Base-by-base conservation (phyloP, 768 basidiomycete species). In the Suillus spraguei region DNA sequence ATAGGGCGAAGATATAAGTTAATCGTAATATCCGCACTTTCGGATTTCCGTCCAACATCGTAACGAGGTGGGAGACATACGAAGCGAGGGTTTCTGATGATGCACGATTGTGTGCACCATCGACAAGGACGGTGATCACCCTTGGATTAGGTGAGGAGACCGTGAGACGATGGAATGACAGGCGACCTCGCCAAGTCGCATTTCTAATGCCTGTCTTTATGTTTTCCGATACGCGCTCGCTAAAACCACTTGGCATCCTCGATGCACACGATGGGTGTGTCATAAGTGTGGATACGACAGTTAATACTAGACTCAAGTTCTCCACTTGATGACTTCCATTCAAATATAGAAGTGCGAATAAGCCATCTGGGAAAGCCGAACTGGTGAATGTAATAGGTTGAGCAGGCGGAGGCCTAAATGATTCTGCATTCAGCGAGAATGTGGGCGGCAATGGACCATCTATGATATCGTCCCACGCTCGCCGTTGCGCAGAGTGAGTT, bases 101-200 rank as follows among this genome's bases (percentile, higher is more conserved):
- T 7, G 92, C 88, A 8, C 87, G 77, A 72, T 99, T 99, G 74
- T 99, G 97, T 0, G 97, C 97, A 4, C 97, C 97, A 70, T 99
- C 97, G 5, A 89, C 90, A 13, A 99, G 82, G 14, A 96, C 67
- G 24, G 74, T 76, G 52, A 66, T 60, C 46, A 68, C 41, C 74
- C 64, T 63, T 67, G 70, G 64, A 83, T 49, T 4, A 68, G 65
- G 65, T 13, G 33, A 60, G 53, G 60, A 59, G 22, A 39, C 17
- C 10, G 6, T 28, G 59, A 76, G 46, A 54, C 63, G 71, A 53
- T 86, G 85, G 74, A 89, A 97, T 1, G 90, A 90, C 14, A 98
- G 83, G 60, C 97, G 80, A 5, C 97, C 97, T 13, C 86, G 86
- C 96, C 97, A 99, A 42, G 74, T 74, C 0, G 87, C 85, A 11